Evolutionary conservation across 495 filamentous ascomycete genomes (phyloP).

Genomic region (Xylaria castorea): DNA sequence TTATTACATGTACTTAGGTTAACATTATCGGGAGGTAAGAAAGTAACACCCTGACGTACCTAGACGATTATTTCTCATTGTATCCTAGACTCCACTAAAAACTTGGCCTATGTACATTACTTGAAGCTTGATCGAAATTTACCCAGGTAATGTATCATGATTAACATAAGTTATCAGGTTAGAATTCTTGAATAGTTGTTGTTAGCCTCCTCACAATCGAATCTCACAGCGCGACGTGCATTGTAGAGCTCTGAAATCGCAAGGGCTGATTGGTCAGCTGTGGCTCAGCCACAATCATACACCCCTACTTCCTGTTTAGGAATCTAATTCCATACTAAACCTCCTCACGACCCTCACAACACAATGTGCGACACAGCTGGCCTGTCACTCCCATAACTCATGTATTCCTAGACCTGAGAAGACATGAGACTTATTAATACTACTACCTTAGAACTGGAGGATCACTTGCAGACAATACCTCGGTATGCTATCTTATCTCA

Average conservation of each 20-base stretch:
- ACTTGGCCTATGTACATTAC: too few relatives aligned
- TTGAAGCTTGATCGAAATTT: background rate
- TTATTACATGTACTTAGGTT: too few relatives aligned
- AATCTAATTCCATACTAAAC: background rate
- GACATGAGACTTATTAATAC: slow-evolving; percentile 25
- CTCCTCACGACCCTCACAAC: background rate
- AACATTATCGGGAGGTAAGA: too few relatives aligned
- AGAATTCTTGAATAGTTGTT: background rate
- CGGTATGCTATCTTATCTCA: slow-evolving; percentile 23
- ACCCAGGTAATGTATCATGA: background rate
- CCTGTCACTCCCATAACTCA: background rate
- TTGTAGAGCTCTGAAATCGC: background rate
- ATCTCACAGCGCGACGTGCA: background rate
- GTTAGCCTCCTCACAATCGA: background rate
- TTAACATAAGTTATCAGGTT: background rate
- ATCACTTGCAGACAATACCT: slow-evolving; percentile 10
- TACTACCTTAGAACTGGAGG: slow-evolving; percentile 10
- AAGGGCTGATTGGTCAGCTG: slow-evolving; percentile 7
- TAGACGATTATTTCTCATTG: background rate
- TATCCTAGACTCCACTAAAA: background rate
- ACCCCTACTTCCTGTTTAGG: background rate
- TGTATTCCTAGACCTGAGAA: background rate
- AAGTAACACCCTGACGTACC: too few relatives aligned
- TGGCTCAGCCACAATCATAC: background rate
- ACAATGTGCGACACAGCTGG: background rate